These are phyloP conservation scores for Macadamia integrifolia DNA, from an alignment of 164 flowering plant species.

Conservation along the genomic window DNA sequence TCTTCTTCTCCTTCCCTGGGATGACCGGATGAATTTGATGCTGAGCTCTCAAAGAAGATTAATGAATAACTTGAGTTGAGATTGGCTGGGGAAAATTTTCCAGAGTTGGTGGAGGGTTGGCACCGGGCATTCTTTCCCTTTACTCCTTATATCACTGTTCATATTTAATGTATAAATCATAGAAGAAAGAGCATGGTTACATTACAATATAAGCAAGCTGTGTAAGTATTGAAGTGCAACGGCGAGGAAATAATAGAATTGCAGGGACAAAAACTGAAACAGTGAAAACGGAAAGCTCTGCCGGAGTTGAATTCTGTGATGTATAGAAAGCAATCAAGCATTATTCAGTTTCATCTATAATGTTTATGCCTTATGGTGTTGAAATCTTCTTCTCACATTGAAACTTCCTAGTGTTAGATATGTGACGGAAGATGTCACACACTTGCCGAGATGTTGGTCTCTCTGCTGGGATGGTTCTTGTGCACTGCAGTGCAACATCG, in stretches of 20 bases:
- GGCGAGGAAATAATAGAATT: neutral
- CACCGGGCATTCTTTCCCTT: too few relatives aligned
- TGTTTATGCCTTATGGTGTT: slow-evolving; percentile 11
- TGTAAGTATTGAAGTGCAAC: too few relatives aligned
- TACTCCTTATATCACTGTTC: too few relatives aligned
- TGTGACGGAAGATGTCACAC: slow-evolving; percentile 52
- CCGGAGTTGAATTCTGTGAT: neutral
- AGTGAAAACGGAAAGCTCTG: neutral
- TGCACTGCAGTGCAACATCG: slow-evolving; percentile 80
- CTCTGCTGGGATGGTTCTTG: slow-evolving; percentile 65
- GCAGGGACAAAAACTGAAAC: neutral
- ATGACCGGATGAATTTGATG: too few relatives aligned
- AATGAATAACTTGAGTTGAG: too few relatives aligned
- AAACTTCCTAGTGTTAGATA: slow-evolving; percentile 40
- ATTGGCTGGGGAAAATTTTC: too few relatives aligned
- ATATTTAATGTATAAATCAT: too few relatives aligned
- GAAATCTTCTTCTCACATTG: slow-evolving; percentile 28
- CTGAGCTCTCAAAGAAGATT: too few relatives aligned
- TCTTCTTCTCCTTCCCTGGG: too few relatives aligned
- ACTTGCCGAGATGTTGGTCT: slow-evolving; percentile 78
- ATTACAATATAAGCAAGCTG: too few relatives aligned
- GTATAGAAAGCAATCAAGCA: neutral
- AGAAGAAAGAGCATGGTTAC: neutral
- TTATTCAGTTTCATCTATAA: neutral
- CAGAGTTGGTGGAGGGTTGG: too few relatives aligned